phyloP scores from a whole-genome alignment of 306 rosid species.

The Benincasa hispida region DNA sequence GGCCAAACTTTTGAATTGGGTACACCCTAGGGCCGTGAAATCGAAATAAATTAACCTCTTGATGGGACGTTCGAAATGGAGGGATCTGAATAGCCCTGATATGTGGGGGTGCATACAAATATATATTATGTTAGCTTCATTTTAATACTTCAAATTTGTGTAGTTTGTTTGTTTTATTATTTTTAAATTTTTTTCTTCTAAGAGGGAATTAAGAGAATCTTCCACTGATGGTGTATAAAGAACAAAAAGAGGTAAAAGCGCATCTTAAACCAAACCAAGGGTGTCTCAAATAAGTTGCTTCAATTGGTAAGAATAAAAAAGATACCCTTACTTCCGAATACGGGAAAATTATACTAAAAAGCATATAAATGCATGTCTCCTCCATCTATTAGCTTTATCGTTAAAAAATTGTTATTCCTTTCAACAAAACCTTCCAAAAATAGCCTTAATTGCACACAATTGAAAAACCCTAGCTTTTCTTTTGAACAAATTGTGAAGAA shows the following conservation, averaged over 20 bases:
- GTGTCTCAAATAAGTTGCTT: neutral
- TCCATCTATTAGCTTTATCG: neutral
- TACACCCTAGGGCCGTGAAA: neutral
- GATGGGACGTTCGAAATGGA: neutral
- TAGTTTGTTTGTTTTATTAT: too few species aligned
- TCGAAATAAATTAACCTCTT: neutral
- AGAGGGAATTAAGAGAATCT: neutral
- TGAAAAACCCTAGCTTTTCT: neutral
- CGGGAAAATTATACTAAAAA: neutral
- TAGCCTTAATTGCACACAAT: neutral
- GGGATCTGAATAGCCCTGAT: neutral
- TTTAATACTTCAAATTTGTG: neutral
- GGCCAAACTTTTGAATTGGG: neutral
- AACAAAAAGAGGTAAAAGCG: neutral
- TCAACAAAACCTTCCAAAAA: neutral
- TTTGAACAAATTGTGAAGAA: neutral
- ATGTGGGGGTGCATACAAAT: neutral
- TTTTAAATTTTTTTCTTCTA: too few species aligned
- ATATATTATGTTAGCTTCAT: neutral
- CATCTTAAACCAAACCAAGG: neutral
- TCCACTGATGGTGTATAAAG: neutral
- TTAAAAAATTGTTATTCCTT: neutral
- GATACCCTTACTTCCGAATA: too few species aligned
- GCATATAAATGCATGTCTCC: neutral
- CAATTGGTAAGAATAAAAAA: too few species aligned